Conservation (phyloP, 176 grass and related monocot species). For the Carex cristatella region DNA sequence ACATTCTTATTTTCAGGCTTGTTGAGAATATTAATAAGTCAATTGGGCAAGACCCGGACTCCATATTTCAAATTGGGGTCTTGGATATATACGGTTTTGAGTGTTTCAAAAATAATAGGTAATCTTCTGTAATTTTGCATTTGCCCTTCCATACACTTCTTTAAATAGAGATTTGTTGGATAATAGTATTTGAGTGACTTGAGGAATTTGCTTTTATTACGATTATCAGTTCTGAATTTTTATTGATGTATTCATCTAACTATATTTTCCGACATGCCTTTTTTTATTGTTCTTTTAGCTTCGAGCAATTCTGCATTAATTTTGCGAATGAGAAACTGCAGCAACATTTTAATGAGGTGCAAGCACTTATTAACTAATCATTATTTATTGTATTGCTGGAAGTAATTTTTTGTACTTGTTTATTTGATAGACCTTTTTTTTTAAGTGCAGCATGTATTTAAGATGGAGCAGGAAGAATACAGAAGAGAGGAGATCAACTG, state of each 20-base stretch:
- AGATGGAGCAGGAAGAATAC: conserved; percentile 94
- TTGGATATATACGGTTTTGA: conserved; percentile 95
- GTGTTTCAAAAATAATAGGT: conserved; percentile 90
- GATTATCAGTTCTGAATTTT: neutral
- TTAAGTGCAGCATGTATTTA: conserved; percentile 79
- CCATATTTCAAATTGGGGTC: conserved; percentile 63
- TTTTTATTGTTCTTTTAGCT: conserved; percentile 45
- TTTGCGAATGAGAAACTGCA: conserved; percentile 97
- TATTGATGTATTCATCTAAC: conserved; percentile 12
- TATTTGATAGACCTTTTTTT: conserved; percentile 24
- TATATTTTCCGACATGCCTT: conserved; percentile 5
- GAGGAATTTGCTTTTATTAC: conserved; percentile 13
- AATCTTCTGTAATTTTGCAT: neutral
- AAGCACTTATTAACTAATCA: neutral
- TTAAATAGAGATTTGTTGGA: conserved; percentile 3
- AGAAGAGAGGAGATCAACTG: conserved; percentile 82
- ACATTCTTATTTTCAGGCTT: conserved; percentile 54
- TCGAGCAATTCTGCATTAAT: conserved; percentile 95
- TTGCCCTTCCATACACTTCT: neutral
- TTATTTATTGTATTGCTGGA: neutral
- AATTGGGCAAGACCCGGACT: conserved; percentile 63
- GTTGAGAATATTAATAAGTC: conserved; percentile 94
- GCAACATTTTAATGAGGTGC: conserved; percentile 92
- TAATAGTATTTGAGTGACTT: conserved; percentile 3
- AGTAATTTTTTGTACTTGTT: neutral